Conservation (phyloP, 148 eudicot species). For the Nyssa sinensis region DNA sequence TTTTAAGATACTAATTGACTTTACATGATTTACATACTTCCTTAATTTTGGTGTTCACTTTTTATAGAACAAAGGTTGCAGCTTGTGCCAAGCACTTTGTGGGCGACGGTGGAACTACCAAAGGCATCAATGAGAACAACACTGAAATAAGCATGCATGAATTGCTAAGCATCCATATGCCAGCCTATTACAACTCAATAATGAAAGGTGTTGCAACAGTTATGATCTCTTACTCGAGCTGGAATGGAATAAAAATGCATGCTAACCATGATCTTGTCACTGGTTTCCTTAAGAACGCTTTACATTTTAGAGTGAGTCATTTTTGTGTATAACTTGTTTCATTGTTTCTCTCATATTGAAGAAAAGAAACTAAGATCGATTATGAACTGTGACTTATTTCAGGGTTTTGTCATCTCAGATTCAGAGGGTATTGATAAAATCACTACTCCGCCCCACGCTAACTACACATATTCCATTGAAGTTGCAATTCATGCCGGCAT, state of each 20-base stretch:
- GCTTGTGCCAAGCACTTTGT: slow-evolving; percentile 78
- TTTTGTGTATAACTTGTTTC: background rate
- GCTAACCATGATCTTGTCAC: slow-evolving; percentile 57
- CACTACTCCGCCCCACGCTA: slow-evolving; percentile 64
- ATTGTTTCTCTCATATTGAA: background rate
- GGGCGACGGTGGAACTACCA: slow-evolving; percentile 72
- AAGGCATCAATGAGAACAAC: slow-evolving; percentile 68
- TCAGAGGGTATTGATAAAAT: slow-evolving; percentile 67
- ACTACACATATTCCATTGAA: slow-evolving; percentile 63
- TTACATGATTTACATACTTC: background rate
- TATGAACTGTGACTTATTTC: slow-evolving; percentile 15
- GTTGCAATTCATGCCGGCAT: slow-evolving; percentile 72
- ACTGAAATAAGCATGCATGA: slow-evolving; percentile 60
- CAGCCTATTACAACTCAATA: slow-evolving; percentile 59
- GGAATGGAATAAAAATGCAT: slow-evolving; percentile 65
- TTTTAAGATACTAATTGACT: too few species aligned
- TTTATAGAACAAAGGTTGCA: slow-evolving; percentile 47
- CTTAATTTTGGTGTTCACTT: background rate
- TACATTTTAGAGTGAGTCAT: slow-evolving; percentile 51
- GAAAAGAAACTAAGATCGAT: background rate
- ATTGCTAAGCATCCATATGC: slow-evolving; percentile 70
- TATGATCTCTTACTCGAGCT: slow-evolving; percentile 82
- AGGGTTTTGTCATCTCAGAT: slow-evolving; percentile 94
- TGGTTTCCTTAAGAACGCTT: slow-evolving; percentile 46
- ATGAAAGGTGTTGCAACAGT: slow-evolving; percentile 64